Evolutionary conservation across 176 grass and related monocot species (phyloP).

Genomic region (Eleusine coracana): DNA sequence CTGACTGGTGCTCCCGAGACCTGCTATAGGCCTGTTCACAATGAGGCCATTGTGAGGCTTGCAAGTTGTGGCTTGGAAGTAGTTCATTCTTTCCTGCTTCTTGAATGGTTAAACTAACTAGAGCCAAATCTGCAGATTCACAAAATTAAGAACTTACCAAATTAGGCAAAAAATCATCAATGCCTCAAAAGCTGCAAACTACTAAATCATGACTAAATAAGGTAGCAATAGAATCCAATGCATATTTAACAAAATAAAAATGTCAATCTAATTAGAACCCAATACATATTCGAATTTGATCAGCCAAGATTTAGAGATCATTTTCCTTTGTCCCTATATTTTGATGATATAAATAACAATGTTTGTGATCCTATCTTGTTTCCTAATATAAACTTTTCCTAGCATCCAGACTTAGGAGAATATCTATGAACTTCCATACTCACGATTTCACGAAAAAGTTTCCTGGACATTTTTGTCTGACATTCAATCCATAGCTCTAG

Average conservation of each 20-base stretch:
- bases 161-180: background rate
- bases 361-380: background rate
- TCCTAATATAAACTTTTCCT: background rate
- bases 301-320: background rate
- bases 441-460: background rate
- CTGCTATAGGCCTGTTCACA: slow-evolving; percentile 44
- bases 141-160: slow-evolving; percentile 32
- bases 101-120: slow-evolving; percentile 41
- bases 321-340: background rate
- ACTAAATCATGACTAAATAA: slow-evolving; percentile 2
- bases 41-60: slow-evolving; percentile 58
- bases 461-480: background rate
- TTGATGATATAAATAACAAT: background rate
- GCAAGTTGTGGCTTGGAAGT: slow-evolving; percentile 66
- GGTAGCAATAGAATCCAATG: background rate
- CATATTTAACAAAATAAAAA: background rate
- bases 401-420: background rate
- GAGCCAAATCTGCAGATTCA: slow-evolving; percentile 34
- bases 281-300: background rate
- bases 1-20: slow-evolving; percentile 45
- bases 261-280: background rate
- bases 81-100: slow-evolving; percentile 60
- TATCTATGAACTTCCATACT: slow-evolving; percentile 7
- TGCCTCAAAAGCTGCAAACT: slow-evolving; percentile 23
- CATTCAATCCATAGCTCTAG: background rate